phyloP scores from a whole-genome alignment of 2,329 filamentous ascomycete genomes.

The Fusarium temperatum region DNA sequence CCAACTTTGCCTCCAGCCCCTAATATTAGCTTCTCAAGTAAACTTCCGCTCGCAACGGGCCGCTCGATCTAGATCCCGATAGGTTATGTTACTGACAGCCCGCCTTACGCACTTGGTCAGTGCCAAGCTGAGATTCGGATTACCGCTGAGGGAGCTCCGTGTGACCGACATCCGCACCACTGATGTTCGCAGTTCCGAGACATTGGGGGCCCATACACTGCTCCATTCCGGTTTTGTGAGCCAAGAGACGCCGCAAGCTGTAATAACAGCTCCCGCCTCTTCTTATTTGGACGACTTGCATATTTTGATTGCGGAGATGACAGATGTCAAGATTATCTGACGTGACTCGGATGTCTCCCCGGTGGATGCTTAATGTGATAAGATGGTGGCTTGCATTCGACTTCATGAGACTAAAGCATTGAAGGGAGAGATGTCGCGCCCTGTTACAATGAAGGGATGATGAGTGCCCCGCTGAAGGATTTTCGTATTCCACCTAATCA shows the following conservation, averaged over 20 bases:
- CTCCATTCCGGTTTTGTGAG: neutral
- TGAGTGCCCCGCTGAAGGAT: neutral
- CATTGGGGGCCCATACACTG: neutral
- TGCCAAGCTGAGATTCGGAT: neutral
- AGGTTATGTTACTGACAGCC: neutral
- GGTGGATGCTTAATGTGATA: neutral
- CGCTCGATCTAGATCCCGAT: conserved; percentile 3
- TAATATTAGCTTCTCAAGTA: neutral
- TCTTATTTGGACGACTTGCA: neutral
- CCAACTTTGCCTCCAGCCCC: too few species aligned
- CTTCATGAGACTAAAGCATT: neutral
- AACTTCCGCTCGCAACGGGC: conserved; percentile 8
- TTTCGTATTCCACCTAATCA: neutral
- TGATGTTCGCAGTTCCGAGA: neutral
- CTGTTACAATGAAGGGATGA: neutral
- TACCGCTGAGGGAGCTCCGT: neutral
- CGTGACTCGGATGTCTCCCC: neutral
- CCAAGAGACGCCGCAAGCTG: neutral
- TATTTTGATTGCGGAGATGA: too few species aligned
- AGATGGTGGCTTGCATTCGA: neutral
- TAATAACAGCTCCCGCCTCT: neutral
- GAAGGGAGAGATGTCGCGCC: neutral
- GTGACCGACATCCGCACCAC: neutral
- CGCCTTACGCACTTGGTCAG: neutral
- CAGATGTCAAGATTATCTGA: neutral